Evolutionary conservation across 176 grass and related monocot species (phyloP).

Genomic region (Alopecurus myosuroides): DNA sequence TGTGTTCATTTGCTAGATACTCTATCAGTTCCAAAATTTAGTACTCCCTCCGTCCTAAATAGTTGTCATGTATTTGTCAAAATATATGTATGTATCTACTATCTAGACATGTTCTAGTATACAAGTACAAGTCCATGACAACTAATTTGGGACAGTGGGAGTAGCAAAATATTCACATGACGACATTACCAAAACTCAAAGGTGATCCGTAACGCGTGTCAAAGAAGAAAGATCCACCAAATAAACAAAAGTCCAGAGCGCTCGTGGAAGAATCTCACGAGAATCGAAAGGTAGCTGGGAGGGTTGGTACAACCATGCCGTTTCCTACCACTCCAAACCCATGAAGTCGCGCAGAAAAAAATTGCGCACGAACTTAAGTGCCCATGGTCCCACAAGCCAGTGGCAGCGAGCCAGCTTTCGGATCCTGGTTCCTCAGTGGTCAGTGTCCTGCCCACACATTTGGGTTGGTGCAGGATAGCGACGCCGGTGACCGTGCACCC

Average conservation of each 20-base stretch:
- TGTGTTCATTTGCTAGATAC: too few species aligned
- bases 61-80: too few species aligned
- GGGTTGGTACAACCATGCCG: background rate
- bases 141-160: too few species aligned
- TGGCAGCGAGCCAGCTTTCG: background rate
- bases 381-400: background rate
- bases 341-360: background rate
- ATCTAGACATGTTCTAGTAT: too few species aligned
- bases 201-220: background rate
- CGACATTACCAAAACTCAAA: background rate
- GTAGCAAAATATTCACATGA: background rate
- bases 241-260: background rate
- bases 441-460: slow-evolving; percentile 12
- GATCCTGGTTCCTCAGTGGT: background rate
- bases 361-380: background rate
- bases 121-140: too few species aligned
- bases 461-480: slow-evolving; percentile 37
- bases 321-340: slow-evolving; percentile 16
- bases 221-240: background rate
- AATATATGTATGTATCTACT: too few species aligned
- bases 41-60: too few species aligned
- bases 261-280: background rate
- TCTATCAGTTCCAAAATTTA: too few species aligned
- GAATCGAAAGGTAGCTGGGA: background rate
- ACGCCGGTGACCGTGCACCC: background rate